phyloP scores from a whole-genome alignment of 2,329 filamentous ascomycete genomes.

The Penicillium griseofulvum region DNA sequence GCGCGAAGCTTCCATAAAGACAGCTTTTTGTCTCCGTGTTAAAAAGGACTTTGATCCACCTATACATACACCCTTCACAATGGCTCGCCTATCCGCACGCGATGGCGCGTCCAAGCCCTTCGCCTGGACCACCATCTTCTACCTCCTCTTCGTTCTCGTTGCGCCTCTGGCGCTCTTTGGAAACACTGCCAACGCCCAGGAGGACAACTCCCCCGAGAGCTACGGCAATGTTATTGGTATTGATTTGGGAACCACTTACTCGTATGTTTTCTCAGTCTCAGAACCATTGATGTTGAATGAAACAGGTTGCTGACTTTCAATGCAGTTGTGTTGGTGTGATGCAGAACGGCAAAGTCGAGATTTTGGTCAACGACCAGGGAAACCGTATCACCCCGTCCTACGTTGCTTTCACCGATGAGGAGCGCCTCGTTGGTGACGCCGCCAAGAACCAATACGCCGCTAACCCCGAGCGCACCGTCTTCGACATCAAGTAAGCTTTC shows the following conservation, averaged over 20 bases:
- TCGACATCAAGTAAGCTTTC: constrained; percentile 74
- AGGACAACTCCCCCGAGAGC: constrained; percentile 68
- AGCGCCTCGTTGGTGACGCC: constrained; percentile 94
- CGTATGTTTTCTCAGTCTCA: constrained; percentile 31
- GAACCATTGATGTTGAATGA: too few relatives aligned
- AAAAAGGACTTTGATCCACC: constrained; percentile 11
- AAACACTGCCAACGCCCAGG: constrained; percentile 64
- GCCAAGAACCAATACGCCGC: constrained; percentile 91
- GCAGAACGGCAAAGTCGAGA: constrained; percentile 92
- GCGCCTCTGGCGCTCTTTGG: constrained; percentile 81
- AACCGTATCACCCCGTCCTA: constrained; percentile 95
- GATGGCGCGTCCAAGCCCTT: constrained; percentile 67
- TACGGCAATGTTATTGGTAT: constrained; percentile 93
- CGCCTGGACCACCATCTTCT: constrained; percentile 81
- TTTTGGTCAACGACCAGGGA: constrained; percentile 94
- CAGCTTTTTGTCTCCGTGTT: constrained; percentile 14
- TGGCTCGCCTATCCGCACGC: constrained; percentile 58
- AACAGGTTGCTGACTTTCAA: constrained; percentile 32
- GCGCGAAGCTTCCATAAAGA: constrained; percentile 8
- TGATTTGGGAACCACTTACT: constrained; percentile 85
- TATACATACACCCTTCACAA: constrained; percentile 38
- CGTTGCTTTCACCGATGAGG: constrained; percentile 94
- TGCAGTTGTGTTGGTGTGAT: constrained; percentile 88
- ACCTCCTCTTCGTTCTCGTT: constrained; percentile 84
- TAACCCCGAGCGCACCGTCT: constrained; percentile 75